Evolutionary conservation across 2,329 filamentous ascomycete genomes (phyloP).

Genomic region (Teratosphaeria zuluensis): DNA sequence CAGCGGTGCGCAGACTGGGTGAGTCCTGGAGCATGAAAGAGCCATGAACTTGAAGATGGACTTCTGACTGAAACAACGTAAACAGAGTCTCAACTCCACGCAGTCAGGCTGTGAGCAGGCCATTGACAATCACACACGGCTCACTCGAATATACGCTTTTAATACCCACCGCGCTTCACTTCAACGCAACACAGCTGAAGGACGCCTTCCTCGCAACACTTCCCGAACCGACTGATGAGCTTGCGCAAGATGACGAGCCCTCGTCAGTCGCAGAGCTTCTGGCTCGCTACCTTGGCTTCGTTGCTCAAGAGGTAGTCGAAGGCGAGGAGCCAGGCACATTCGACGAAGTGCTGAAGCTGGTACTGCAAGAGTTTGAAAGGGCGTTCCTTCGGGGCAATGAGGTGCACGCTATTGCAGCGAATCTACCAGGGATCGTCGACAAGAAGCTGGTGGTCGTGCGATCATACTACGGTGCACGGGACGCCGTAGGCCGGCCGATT

Average conservation of each 20-base stretch:
- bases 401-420: slow-evolving; percentile 79
- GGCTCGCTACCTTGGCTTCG: slow-evolving; percentile 82
- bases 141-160: slow-evolving; percentile 94
- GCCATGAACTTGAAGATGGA: not conserved
- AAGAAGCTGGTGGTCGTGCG: slow-evolving; percentile 88
- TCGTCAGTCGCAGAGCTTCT: slow-evolving; percentile 89
- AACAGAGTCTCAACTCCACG: slow-evolving; percentile 90
- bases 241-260: slow-evolving; percentile 97
- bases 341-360: slow-evolving; percentile 82
- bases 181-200: slow-evolving; percentile 89
- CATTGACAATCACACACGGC: slow-evolving; percentile 82
- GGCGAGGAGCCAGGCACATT: slow-evolving; percentile 89
- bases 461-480: slow-evolving; percentile 84
- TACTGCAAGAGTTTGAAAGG: slow-evolving; percentile 93
- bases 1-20: slow-evolving; percentile 1
- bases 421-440: slow-evolving; percentile 76
- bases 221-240: slow-evolving; percentile 87
- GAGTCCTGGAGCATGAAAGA: not conserved
- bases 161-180: slow-evolving; percentile 89
- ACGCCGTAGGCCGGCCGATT: slow-evolving; percentile 74
- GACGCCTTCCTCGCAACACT: slow-evolving; percentile 78
- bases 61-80: slow-evolving; percentile 18
- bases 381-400: slow-evolving; percentile 92
- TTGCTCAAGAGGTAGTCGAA: slow-evolving; percentile 81
- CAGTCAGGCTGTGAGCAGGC: slow-evolving; percentile 84